phyloP scores from a whole-genome alignment of 768 basidiomycete genomes.

The Cystobasidium onofrii region DNA sequence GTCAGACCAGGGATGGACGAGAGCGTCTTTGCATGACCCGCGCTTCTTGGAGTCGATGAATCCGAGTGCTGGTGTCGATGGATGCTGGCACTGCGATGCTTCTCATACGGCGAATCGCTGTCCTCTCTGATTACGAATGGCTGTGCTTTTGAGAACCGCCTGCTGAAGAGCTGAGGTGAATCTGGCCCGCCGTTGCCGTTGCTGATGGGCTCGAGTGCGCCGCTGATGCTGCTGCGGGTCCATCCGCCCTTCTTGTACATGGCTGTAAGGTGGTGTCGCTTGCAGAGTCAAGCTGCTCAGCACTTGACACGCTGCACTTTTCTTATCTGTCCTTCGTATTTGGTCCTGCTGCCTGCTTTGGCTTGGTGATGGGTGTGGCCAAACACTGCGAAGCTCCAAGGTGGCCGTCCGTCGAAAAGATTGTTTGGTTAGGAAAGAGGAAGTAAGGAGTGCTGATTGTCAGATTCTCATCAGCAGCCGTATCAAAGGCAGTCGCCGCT shows the following conservation, averaged over 20 bases:
- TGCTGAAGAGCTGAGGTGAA: not conserved
- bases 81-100: not conserved
- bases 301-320: not conserved
- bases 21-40: not conserved
- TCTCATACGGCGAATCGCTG: not conserved
- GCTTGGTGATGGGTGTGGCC: not conserved
- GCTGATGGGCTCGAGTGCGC: conserved; percentile 7
- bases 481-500: too few relatives aligned
- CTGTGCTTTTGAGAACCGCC: not conserved
- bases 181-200: not conserved
- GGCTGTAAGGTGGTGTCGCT: not conserved
- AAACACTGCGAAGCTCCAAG: not conserved
- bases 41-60: not conserved
- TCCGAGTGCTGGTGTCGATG: not conserved
- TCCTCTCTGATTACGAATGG: not conserved
- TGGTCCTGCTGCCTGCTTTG: not conserved
- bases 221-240: not conserved
- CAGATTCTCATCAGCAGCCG: too few relatives aligned
- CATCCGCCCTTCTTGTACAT: conserved; percentile 3
- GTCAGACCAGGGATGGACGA: not conserved
- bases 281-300: not conserved
- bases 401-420: not conserved
- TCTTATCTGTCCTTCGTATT: not conserved
- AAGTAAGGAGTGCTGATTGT: too few relatives aligned
- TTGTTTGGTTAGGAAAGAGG: not conserved